Base-by-base conservation (phyloP, 108 stramenopile genomes). In the Nannochloropsis oceanica region DNA sequence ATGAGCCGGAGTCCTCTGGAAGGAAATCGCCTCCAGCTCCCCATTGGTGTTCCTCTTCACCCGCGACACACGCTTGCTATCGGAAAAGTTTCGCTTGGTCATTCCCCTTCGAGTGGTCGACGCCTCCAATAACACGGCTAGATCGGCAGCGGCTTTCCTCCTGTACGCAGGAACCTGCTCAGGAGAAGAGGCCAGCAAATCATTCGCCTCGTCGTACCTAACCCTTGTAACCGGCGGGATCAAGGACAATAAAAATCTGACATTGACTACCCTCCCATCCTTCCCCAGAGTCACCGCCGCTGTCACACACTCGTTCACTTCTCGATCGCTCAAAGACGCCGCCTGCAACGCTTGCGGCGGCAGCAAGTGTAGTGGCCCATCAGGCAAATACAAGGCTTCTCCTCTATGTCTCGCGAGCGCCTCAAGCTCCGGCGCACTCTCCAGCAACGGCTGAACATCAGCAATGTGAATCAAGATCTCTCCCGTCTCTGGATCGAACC, bases 331-430 rank as follows among this genome's bases (percentile, higher is more conserved):
- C 44, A 88, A 79, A n/a, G 87, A 84, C 43, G 84, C 42, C 44
- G 84, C 84, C 84, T 84, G 80, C 7, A 88, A 84, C 44, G 87
- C 87, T 13, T 50, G 26, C 34, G 87, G 87, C 46, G 87, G 87
- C 84, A 88, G 84, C 87, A 88, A 84, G 81, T 84, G 84, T 42
- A 88, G 81, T 42, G 87, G 87, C 8, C 84, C 87, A 25, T 84
- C 81, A 20, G 87, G 87, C 43, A 88, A 84, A 73, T 88, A 88
- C 50, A 80, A 44, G 42, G 87, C 79, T n/a, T 80, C 79, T 13
- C 59, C 87, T 22, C 87, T 80, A 5, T 79, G 50, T 84, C 80
- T 44, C 59, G 84, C 87, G 26, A 88, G 80, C 25, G 50, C 84
- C 46, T 88, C 87, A 25, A 88, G 87, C 42, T 80, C 84, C 86